These are phyloP conservation scores for Aspergillus sp. DNA, from an alignment of 2,329 filamentous ascomycete species.

Conservation along the genomic window DNA sequence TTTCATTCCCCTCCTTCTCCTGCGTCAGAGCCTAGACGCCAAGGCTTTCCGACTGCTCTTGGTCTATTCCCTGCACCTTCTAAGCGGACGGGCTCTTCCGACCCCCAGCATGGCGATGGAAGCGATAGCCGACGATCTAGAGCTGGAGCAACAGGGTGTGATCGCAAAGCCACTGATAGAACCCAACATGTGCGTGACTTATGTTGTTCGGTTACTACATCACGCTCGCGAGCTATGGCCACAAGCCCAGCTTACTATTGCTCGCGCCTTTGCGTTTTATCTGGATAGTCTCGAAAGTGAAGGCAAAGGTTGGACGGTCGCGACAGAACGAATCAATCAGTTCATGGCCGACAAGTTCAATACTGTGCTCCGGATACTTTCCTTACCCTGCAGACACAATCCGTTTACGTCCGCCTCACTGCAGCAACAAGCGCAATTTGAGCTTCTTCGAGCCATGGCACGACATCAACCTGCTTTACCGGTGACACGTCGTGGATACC, in stretches of 20 bases:
- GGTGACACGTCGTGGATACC: constrained; percentile 60
- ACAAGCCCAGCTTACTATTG: constrained; percentile 45
- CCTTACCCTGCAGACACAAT: constrained; percentile 49
- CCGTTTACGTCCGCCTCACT: constrained; percentile 51
- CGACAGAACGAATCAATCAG: constrained; percentile 20
- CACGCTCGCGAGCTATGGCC: constrained; percentile 55
- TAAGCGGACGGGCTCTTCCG: constrained; percentile 30
- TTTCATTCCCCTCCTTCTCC: constrained; percentile 51
- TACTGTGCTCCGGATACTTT: constrained; percentile 49
- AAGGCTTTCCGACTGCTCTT: constrained; percentile 48
- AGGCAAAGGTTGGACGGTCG: constrained; percentile 3
- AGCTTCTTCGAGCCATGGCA: constrained; percentile 60
- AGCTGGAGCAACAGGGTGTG: constrained; percentile 3
- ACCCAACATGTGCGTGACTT: constrained; percentile 37
- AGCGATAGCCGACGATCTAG: background rate
- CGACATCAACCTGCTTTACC: constrained; percentile 54
- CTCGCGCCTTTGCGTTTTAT: constrained; percentile 41
- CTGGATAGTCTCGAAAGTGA: constrained; percentile 24
- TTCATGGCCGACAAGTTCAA: constrained; percentile 51
- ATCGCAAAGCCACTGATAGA: constrained; percentile 22
- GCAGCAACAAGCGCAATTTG: constrained; percentile 61
- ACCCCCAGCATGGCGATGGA: background rate
- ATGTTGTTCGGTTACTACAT: constrained; percentile 51
- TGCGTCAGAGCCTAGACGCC: constrained; percentile 45
- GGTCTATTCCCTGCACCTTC: constrained; percentile 38